These are phyloP conservation scores for Diaporthe vexans DNA, from an alignment of 2,329 filamentous ascomycete genomes.

Conservation along the genomic window DNA sequence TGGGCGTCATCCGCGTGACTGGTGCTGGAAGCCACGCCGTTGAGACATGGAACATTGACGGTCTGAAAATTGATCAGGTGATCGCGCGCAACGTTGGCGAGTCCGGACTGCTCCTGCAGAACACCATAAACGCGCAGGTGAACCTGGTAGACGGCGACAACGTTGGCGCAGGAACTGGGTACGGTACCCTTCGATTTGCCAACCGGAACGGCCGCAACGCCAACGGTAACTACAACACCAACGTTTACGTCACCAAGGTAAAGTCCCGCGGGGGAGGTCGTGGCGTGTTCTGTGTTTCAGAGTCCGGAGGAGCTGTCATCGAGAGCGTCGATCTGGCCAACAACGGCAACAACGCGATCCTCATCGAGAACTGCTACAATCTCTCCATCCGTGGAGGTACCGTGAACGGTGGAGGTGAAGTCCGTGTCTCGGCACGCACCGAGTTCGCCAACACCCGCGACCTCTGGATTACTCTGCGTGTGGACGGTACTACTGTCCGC, in stretches of 20 bases:
- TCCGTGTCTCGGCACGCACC: conserved; percentile 63
- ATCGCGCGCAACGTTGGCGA: conserved; percentile 68
- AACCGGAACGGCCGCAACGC: conserved; percentile 58
- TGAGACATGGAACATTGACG: conserved; percentile 72
- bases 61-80: conserved; percentile 64
- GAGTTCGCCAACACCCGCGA: conserved; percentile 69
- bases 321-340: conserved; percentile 61
- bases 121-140: conserved; percentile 64
- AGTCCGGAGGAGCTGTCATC: conserved; percentile 68
- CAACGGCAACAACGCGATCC: conserved; percentile 69
- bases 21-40: conserved; percentile 69
- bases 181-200: conserved; percentile 69
- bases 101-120: conserved; percentile 69
- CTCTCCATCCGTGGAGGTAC: conserved; percentile 64
- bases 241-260: conserved; percentile 66
- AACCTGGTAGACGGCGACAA: conserved; percentile 70
- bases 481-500: conserved; percentile 64
- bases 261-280: conserved; percentile 69
- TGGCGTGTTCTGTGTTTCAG: conserved; percentile 70
- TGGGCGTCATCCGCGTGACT: conserved; percentile 65
- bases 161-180: conserved; percentile 65
- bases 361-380: conserved; percentile 73
- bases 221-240: conserved; percentile 62
- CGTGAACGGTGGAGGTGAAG: conserved; percentile 68
- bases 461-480: conserved; percentile 62